Base-by-base conservation (phyloP, 495 filamentous ascomycete genomes). In the Gamarada debralockiae region DNA sequence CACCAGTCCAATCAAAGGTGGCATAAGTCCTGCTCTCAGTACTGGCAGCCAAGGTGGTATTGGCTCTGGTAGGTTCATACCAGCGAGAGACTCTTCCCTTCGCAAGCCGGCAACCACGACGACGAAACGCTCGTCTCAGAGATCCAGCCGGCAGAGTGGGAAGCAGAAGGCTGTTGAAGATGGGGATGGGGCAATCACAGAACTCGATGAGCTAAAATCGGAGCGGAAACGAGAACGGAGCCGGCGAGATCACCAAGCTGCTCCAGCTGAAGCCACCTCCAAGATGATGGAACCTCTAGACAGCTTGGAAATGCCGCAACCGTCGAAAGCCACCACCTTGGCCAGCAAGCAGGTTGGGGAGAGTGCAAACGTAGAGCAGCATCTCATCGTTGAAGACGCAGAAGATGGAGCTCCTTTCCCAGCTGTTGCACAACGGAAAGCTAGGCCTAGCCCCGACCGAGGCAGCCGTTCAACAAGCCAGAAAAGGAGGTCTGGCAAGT, bases 351-450 rank as follows among this genome's bases (percentile, higher is more conserved):
- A 50, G 6, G 52, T 42, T 7, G 27, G 47, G 9, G 46, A 43
- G 8, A 66, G 60, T 51, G 41, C 44, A 3, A 58, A 41, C 9
- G 39, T 46, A 14, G 48, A 60, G 6, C 24, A 51, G n/a, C 20
- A 50, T 14, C 25, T 24, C 6, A 38, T 50, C 8, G 37, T 54
- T 29, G 48, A 58, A 5, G 67, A 68, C 20, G 52, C 64, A 15
- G 81, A 86, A 22, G 83, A 86, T 38, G 85, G 82, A 49, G 86
- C 86, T 1, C 86, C 86, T 8, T 83, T 83, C 3, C 86, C 86
- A 3, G 77, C 81, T 1, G 74, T 89, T 18, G 76, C 81, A 44
- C 74, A 84, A 70, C 67, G 74, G 52, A 65, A 74, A 49, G 65
- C 74, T n/a, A 70, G 77, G 41, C 65, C 62, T 65, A 77, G 65